Evolutionary conservation across 257 asterid genomes (phyloP).

Genomic region (Perilla frutescens): DNA sequence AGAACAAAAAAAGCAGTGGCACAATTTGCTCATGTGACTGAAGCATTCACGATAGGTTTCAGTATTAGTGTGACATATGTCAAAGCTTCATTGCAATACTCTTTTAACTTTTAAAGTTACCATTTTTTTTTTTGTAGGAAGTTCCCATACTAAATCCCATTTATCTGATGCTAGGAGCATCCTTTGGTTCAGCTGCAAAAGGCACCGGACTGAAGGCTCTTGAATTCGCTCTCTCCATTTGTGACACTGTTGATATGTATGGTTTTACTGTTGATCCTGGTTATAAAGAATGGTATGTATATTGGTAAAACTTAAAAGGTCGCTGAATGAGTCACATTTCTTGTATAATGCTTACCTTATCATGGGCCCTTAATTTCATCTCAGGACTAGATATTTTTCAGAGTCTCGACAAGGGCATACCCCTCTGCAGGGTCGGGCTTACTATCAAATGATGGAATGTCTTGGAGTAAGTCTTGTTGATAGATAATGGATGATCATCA

Average conservation of each 20-base stretch:
- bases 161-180: constrained; percentile 58
- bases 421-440: constrained; percentile 92
- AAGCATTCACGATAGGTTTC: background rate
- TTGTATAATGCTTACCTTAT: constrained; percentile 3
- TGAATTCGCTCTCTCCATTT: constrained; percentile 96
- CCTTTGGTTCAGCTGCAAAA: constrained; percentile 78
- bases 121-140: constrained; percentile 40
- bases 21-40: background rate
- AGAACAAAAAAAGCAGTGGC: constrained; percentile 5
- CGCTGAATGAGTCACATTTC: background rate
- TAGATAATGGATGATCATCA: background rate
- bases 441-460: constrained; percentile 98
- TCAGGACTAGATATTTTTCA: constrained; percentile 95
- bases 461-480: constrained; percentile 72
- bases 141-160: constrained; percentile 52
- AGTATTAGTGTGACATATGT: background rate
- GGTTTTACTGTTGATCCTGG: constrained; percentile 99
- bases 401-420: constrained; percentile 95
- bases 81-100: background rate
- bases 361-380: constrained; percentile 36
- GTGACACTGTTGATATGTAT: constrained; percentile 94
- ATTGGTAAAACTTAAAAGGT: constrained; percentile 5
- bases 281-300: constrained; percentile 75
- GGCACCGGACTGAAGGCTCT: constrained; percentile 99
- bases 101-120: constrained; percentile 3